A percentile compares a stretch with the other conserved stretches of the same genome.
These are phyloP conservation scores for Rhododendron kiyosumense DNA, from an alignment of 148 eudicot species.

Conservation along the genomic window DNA sequence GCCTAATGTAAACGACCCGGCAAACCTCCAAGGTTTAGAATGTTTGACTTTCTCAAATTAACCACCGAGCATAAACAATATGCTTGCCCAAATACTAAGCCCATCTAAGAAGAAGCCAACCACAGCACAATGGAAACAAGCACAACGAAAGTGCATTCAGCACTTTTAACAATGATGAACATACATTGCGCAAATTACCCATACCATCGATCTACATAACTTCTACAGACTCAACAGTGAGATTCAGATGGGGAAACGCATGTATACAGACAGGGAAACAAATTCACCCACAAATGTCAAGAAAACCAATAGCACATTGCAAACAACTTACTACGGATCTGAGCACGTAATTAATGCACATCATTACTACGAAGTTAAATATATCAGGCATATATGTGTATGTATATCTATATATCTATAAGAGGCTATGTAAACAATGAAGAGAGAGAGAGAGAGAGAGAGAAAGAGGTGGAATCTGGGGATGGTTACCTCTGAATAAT, in stretches of 20 bases:
- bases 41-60: background rate
- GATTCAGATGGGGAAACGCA: conserved; percentile 6
- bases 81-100: background rate
- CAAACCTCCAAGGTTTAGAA: background rate
- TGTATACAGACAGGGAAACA: background rate
- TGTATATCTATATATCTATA: background rate
- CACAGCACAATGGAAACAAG: background rate
- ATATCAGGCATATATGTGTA: background rate
- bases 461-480: background rate
- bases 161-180: background rate
- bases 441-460: background rate
- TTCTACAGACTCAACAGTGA: background rate
- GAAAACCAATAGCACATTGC: background rate
- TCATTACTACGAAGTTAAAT: background rate
- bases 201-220: background rate
- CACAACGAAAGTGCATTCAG: background rate
- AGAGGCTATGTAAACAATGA: background rate
- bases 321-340: conserved; percentile 2
- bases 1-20: background rate
- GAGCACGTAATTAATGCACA: conserved; percentile 6
- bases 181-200: conserved; percentile 7
- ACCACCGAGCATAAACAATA: background rate
- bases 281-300: background rate
- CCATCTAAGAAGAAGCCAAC: background rate
- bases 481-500: conserved; percentile 6